Evolutionary conservation across 306 rosid species (phyloP), one percentile per base, ranked within the genome.

Genomic region (Quercus alba): DNA sequence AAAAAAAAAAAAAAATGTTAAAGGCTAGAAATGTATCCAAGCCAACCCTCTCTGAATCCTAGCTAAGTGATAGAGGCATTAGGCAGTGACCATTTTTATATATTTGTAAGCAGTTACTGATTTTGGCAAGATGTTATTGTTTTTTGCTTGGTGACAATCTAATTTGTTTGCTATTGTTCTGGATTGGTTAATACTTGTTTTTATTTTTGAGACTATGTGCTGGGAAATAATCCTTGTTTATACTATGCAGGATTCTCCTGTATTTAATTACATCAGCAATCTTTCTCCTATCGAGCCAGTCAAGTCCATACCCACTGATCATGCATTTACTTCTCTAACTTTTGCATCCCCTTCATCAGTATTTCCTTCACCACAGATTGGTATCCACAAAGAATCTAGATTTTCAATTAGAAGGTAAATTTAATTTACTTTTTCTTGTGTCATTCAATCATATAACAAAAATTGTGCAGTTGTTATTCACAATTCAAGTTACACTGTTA

Each of bases 361-460:
- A 21, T 77, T 82, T 70, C n/a, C 82, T 73, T 78, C 85, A 11
- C 85, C 85, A 51, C 78, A 77, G 71, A 56, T 82, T 56, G 57
- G 59, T 77, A 55, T 77, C 72, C 56, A 44, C 19, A 19, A 44
- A 19, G 78, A 73, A 64, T 61, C 82, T 67, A 82, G 78, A 49
- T 77, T 82, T 68, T 8, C 64, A 4, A 44, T 77, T 55, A 64
- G 74, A 73, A 82, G 85, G 85, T 82, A 72, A 56, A 28, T 19
- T 1, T 15, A 20, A 31, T 51, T 23, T n/a, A 17, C 11, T 5
- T 14, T 5, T 77, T 77, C 56, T 41, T 25, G 20, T 15, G 21
- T 41, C 56, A 20, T 5, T 75, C 25, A 72, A 17, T 67, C 64
- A 25, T 20, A 26, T 52, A 57, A 38, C 46, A 33, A 26, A 9